Evolutionary conservation across 306 rosid genomes (phyloP).

Genomic region (Oxytropis ochrocephala): DNA sequence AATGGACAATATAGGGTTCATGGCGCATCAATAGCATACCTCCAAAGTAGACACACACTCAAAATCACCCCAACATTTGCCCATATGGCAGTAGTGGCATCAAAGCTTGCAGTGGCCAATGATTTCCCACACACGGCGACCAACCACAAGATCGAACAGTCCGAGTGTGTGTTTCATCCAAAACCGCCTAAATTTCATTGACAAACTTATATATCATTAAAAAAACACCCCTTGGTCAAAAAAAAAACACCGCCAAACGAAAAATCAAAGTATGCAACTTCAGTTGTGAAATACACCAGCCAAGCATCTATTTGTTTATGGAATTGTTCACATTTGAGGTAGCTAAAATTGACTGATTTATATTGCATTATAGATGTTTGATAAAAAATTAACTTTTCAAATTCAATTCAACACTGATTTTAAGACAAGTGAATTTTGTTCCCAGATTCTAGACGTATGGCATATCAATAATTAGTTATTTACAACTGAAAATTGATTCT

Average conservation of each 20-base stretch:
- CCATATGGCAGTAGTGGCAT: slow-evolving; percentile 89
- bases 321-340: not conserved
- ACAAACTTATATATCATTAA: not conserved
- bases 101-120: slow-evolving; percentile 84
- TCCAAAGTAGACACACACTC: slow-evolving; percentile 46
- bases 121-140: slow-evolving; percentile 80
- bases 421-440: not conserved
- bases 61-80: slow-evolving; percentile 79
- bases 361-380: not conserved
- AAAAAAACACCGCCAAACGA: not conserved
- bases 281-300: not conserved
- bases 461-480: not conserved
- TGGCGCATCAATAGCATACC: slow-evolving; percentile 32
- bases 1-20: not conserved
- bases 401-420: not conserved
- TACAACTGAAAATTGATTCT: not conserved
- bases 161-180: slow-evolving; percentile 92
- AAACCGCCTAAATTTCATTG: slow-evolving; percentile 55
- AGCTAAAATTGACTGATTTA: not conserved
- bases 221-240: no score
- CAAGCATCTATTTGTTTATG: not conserved
- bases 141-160: slow-evolving; percentile 95
- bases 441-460: no score
- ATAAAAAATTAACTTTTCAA: not conserved
- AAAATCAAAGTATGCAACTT: not conserved